These are phyloP conservation scores for Albifimbria verrucaria DNA, from an alignment of 2,329 filamentous ascomycete species.

Conservation along the genomic window DNA sequence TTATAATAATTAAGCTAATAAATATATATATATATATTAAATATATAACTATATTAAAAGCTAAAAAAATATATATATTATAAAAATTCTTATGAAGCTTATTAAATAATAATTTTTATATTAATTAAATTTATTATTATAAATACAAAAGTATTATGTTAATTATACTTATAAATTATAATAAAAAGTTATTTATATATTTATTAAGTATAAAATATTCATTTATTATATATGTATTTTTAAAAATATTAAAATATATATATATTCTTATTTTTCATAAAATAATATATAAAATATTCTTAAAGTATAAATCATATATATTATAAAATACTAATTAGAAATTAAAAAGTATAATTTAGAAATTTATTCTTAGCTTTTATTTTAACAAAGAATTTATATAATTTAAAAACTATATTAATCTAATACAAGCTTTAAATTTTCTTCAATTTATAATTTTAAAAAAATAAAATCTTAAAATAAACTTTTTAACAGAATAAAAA, in stretches of 20 bases:
- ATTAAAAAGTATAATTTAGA: no score
- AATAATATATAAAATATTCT: no score
- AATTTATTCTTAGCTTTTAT: no score
- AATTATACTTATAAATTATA: neutral
- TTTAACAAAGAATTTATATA: no score
- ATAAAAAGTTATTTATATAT: neutral
- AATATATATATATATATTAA: neutral
- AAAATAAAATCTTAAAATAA: no score
- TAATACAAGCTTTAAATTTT: no score
- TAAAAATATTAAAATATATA: neutral
- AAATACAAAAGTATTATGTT: neutral
- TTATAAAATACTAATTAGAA: no score
- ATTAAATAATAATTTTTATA: neutral
- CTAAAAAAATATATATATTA: neutral
- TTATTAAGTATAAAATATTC: neutral
- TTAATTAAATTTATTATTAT: neutral
- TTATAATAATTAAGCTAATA: neutral
- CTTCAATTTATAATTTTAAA: no score
- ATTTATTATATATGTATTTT: neutral
- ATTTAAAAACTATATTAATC: neutral
- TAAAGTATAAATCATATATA: no score
- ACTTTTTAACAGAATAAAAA: no score
- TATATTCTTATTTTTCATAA: neutral
- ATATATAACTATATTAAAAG: neutral
- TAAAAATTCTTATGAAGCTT: neutral